Evolutionary conservation across 2,329 filamentous ascomycete species (phyloP).

Genomic region (Xylariaceae sp.): DNA sequence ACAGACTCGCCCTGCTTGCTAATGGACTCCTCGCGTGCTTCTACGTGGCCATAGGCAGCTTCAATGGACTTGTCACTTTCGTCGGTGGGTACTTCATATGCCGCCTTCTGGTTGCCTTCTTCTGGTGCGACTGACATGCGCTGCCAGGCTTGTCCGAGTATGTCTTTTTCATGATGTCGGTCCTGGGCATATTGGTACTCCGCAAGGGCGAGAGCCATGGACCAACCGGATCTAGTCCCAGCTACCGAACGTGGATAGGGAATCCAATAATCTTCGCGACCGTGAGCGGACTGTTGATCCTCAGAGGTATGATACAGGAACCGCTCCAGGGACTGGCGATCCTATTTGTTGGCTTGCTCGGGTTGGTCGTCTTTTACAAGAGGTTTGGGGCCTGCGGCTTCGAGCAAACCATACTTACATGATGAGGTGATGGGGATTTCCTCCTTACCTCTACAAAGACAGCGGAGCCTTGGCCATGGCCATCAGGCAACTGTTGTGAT

Average conservation of each 20-base stretch:
- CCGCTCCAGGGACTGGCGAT: slow-evolving; percentile 25
- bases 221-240: slow-evolving; percentile 9
- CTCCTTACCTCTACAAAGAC: too few species aligned
- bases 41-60: slow-evolving; percentile 21
- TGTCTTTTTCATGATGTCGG: slow-evolving; percentile 22
- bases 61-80: slow-evolving; percentile 23
- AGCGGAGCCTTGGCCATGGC: too few species aligned
- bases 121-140: slow-evolving; percentile 11
- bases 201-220: slow-evolving; percentile 13
- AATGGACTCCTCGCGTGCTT: slow-evolving; percentile 19
- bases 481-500: not conserved
- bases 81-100: slow-evolving; percentile 16
- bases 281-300: slow-evolving; percentile 22
- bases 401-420: slow-evolving; percentile 7
- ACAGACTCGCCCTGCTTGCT: slow-evolving; percentile 18
- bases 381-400: slow-evolving; percentile 19
- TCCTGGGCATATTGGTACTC: slow-evolving; percentile 22
- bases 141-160: slow-evolving; percentile 21
- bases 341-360: slow-evolving; percentile 21
- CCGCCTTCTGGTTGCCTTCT: slow-evolving; percentile 8
- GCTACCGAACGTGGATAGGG: slow-evolving; percentile 19
- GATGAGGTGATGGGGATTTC: too few species aligned
- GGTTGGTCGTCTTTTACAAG: slow-evolving; percentile 21
- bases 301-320: slow-evolving; percentile 23
- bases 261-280: slow-evolving; percentile 24